Percentiles rank a stretch among this genome's conserved stretches.
phyloP scores from a whole-genome alignment of 495 filamentous ascomycete species.

The Lasiosphaeria hispida region DNA sequence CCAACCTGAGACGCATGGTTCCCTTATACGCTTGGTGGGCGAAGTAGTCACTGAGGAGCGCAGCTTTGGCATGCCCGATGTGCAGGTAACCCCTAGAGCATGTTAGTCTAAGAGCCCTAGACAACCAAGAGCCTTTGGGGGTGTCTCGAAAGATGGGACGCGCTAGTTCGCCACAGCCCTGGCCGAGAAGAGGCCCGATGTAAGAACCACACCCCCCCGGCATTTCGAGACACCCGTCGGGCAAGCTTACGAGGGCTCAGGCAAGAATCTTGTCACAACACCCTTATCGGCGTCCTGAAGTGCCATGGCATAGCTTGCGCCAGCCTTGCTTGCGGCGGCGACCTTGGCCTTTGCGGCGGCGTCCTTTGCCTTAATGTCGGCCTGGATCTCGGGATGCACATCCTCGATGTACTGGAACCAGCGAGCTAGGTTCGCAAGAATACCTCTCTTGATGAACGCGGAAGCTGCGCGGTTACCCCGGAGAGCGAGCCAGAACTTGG shows the following conservation, averaged over 20 bases:
- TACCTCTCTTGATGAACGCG: conserved; percentile 73
- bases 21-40: conserved; percentile 86
- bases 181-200: no score
- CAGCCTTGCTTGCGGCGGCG: conserved; percentile 72
- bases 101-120: neutral
- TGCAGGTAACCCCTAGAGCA: conserved; percentile 70
- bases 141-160: no score
- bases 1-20: conserved; percentile 77
- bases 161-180: no score
- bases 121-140: neutral
- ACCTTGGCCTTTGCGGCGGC: conserved; percentile 68
- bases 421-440: conserved; percentile 73
- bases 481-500: conserved; percentile 79
- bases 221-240: no score
- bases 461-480: conserved; percentile 82
- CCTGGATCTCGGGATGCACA: conserved; percentile 65
- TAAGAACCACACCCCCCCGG: no score
- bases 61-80: conserved; percentile 92
- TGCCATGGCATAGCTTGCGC: conserved; percentile 86
- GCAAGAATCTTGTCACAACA: conserved; percentile 90
- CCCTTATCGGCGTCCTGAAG: conserved; percentile 86
- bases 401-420: conserved; percentile 91
- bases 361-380: conserved; percentile 54
- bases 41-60: conserved; percentile 90
- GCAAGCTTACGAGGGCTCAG: conserved; percentile 79